These are phyloP conservation scores for Tephrocybe sp. DNA, from an alignment of 768 basidiomycete species.

Conservation along the genomic window DNA sequence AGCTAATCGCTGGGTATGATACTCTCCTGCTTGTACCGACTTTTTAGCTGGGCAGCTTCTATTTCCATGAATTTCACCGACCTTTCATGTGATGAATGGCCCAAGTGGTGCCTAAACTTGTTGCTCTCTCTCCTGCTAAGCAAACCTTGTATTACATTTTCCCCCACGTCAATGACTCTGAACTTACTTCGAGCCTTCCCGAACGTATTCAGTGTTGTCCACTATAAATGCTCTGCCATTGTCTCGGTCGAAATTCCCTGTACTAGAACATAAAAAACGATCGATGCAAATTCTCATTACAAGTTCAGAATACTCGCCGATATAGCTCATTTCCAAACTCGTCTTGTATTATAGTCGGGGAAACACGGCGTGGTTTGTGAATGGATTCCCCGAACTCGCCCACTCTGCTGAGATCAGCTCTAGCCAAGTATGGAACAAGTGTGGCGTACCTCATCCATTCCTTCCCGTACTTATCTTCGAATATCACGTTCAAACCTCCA, in stretches of 20 bases:
- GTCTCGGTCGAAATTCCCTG: slow-evolving; percentile 10
- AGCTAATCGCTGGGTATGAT: slow-evolving; percentile 15
- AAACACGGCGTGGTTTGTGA: slow-evolving; percentile 9
- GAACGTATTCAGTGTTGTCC: neutral
- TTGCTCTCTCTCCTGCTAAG: too few species aligned
- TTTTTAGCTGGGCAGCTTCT: too few species aligned
- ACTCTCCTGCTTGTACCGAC: too few species aligned
- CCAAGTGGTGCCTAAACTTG: too few species aligned
- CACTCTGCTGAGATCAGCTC: slow-evolving; percentile 41
- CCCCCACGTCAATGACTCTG: too few species aligned
- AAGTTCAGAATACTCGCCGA: slow-evolving; percentile 39
- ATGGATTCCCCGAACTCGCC: slow-evolving; percentile 44
- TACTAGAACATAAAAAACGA: slow-evolving; percentile 7
- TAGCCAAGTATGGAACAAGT: neutral
- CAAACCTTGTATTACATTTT: too few species aligned
- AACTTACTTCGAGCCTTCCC: neutral
- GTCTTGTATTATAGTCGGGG: slow-evolving; percentile 58
- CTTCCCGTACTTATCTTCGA: slow-evolving; percentile 64
- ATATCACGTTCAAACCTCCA: slow-evolving; percentile 62
- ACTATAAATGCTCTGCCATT: neutral
- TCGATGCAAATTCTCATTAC: too few species aligned
- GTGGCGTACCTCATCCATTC: slow-evolving; percentile 55
- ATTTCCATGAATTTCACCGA: too few species aligned
- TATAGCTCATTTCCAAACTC: slow-evolving; percentile 58
- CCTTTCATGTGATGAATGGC: too few species aligned